Evolutionary conservation across 2,329 filamentous ascomycete genomes (phyloP).

Genomic region (Trichoderma sp.): DNA sequence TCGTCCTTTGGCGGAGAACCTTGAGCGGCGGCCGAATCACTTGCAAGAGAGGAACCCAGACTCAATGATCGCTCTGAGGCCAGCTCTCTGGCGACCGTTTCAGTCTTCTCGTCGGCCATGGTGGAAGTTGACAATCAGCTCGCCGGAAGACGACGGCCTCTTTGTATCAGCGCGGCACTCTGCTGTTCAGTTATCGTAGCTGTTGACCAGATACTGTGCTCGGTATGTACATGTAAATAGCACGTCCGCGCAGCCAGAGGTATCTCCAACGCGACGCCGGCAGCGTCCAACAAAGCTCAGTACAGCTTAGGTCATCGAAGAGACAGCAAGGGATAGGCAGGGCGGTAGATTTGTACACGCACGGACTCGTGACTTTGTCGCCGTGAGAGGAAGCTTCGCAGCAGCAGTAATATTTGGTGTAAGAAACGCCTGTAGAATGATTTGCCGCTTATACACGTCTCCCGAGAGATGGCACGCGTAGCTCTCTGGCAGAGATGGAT

Average conservation of each 20-base stretch:
- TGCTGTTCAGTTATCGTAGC: not conserved
- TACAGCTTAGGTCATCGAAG: not conserved
- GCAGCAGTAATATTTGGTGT: slow-evolving; percentile 4
- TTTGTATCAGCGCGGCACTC: not conserved
- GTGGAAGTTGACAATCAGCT: slow-evolving; percentile 28
- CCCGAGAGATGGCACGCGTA: not conserved
- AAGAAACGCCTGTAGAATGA: slow-evolving; percentile 13
- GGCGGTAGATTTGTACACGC: not conserved
- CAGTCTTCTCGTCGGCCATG: slow-evolving; percentile 10
- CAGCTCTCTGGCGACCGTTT: not conserved
- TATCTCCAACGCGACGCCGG: not conserved
- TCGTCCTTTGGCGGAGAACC: not conserved
- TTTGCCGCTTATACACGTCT: slow-evolving; percentile 5
- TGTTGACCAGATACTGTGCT: not conserved
- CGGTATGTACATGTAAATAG: not conserved
- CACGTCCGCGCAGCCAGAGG: not conserved
- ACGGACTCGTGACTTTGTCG: not conserved
- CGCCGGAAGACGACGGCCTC: slow-evolving; percentile 23
- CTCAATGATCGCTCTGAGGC: slow-evolving; percentile 1
- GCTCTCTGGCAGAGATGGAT: not conserved
- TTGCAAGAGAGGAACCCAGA: slow-evolving; percentile 2
- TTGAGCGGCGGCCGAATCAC: not conserved
- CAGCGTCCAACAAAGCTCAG: not conserved
- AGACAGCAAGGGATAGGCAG: not conserved
- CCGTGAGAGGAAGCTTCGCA: not conserved